These are phyloP conservation scores for Penicillium riverlandense DNA, from an alignment of 495 filamentous ascomycete species.

Conservation along the genomic window DNA sequence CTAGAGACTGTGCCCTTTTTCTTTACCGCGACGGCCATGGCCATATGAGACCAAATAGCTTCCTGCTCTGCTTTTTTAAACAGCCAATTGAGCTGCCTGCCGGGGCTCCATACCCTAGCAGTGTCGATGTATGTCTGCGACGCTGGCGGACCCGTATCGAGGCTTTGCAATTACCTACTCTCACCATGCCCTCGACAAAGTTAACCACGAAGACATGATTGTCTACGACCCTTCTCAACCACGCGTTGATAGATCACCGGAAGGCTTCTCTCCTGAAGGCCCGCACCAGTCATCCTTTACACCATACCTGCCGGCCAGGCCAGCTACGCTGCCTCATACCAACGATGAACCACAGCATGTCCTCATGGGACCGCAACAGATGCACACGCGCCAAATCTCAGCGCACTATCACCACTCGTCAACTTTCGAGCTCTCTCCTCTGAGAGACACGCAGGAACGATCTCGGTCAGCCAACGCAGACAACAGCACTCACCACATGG, in stretches of 20 bases:
- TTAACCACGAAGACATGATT: conserved; percentile 27
- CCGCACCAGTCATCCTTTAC: conserved; percentile 26
- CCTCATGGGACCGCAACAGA: conserved; percentile 24
- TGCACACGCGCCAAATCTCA: conserved; percentile 19
- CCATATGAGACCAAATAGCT: not conserved
- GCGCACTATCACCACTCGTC: too few relatives aligned
- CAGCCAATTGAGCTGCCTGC: conserved; percentile 17
- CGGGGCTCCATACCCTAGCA: conserved; percentile 35
- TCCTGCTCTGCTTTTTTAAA: not conserved
- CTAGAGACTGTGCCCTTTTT: too few relatives aligned
- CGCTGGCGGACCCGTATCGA: conserved; percentile 36
- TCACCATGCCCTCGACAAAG: conserved; percentile 26
- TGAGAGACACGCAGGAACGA: conserved; percentile 25
- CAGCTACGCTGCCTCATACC: conserved; percentile 21
- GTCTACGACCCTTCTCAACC: conserved; percentile 24
- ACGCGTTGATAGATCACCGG: conserved; percentile 23
- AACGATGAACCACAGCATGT: conserved; percentile 22
- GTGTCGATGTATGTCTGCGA: conserved; percentile 36
- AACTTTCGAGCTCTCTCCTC: conserved; percentile 13
- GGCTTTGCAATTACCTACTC: conserved; percentile 32
- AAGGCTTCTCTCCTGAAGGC: conserved; percentile 21
- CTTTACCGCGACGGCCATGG: not conserved
- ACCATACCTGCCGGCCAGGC: conserved; percentile 22
- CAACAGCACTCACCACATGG: conserved; percentile 13
- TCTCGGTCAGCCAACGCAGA: conserved; percentile 20